Evolutionary conservation across 2,329 filamentous ascomycete genomes (phyloP).

Genomic region (Aspergillus awamori): DNA sequence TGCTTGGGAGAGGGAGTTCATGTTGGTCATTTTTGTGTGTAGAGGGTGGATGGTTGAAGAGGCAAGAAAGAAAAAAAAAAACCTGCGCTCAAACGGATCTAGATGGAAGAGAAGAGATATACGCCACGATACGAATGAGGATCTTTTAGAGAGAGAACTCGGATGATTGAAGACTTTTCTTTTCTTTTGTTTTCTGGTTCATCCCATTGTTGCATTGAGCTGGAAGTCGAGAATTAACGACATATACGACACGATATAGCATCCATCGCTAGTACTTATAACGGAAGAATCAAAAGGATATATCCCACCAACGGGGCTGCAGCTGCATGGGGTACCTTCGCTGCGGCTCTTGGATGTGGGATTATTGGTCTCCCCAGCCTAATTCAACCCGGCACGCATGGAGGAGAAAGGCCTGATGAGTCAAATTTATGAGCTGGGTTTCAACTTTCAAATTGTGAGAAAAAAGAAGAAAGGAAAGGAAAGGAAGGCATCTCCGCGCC

Average conservation of each 20-base stretch:
- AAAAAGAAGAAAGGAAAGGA: conserved; percentile 36
- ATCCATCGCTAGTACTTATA: conserved; percentile 19
- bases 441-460: conserved; percentile 58
- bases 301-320: conserved; percentile 54
- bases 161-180: conserved; percentile 1
- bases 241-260: conserved; percentile 10
- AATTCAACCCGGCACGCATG: conserved; percentile 63
- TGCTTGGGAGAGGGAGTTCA: conserved; percentile 26
- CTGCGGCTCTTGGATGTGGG: conserved; percentile 55
- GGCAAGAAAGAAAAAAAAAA: conserved; percentile 6
- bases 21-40: conserved; percentile 2
- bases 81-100: conserved; percentile 12
- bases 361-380: conserved; percentile 51
- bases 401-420: conserved; percentile 49
- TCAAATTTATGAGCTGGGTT: conserved; percentile 61
- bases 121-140: conserved; percentile 23
- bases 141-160: conserved; percentile 1
- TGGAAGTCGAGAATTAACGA: conserved; percentile 21
- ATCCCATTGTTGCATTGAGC: conserved; percentile 30
- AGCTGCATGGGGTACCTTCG: conserved; percentile 50
- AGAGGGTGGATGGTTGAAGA: not conserved
- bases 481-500: conserved; percentile 23
- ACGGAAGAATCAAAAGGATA: conserved; percentile 30
- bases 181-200: conserved; percentile 18
- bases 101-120: conserved; percentile 11